A percentile compares a stretch with the other conserved stretches of the same genome.
Evolutionary conservation across 768 basidiomycete species (phyloP).

Genomic region (Tremella fuciformis): DNA sequence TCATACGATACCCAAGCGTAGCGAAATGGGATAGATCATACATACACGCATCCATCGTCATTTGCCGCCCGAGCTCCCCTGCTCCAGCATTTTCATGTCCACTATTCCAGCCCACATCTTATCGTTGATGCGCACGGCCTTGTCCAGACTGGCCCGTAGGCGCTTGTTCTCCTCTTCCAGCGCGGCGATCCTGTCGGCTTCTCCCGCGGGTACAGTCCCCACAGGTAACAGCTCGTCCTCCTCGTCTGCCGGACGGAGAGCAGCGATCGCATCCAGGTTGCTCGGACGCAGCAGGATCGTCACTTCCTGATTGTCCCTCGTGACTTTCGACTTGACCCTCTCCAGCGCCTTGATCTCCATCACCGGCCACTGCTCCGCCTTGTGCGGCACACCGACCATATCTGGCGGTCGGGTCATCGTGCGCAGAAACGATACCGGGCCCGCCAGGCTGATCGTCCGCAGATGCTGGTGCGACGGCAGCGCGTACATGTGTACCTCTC

Average conservation of each 20-base stretch:
- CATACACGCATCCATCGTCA: too few relatives aligned
- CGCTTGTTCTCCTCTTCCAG: conserved; percentile 69
- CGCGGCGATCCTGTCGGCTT: conserved; percentile 55
- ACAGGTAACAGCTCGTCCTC: too few relatives aligned
- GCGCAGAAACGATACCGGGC: conserved; percentile 66
- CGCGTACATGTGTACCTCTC: conserved; percentile 76
- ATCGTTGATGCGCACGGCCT: conserved; percentile 88
- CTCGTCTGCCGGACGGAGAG: background rate
- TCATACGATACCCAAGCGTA: too few relatives aligned
- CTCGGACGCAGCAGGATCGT: conserved; percentile 33
- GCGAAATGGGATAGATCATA: too few relatives aligned
- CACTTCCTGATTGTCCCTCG: conserved; percentile 37
- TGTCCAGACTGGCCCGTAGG: conserved; percentile 68
- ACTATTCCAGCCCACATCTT: conserved; percentile 88
- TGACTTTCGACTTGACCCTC: conserved; percentile 43
- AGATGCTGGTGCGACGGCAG: conserved; percentile 85
- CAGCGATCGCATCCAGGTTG: background rate
- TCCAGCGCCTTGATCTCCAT: conserved; percentile 50
- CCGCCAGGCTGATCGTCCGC: conserved; percentile 62
- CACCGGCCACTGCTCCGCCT: conserved; percentile 41
- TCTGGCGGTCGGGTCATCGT: conserved; percentile 84
- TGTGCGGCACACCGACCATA: conserved; percentile 55
- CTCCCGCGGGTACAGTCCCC: background rate
- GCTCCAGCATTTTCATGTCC: conserved; percentile 51
- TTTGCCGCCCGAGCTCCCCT: too few relatives aligned